phyloP scores from a whole-genome alignment of 805 yeast genomes.

The Jamesozyma spencerorum region DNA sequence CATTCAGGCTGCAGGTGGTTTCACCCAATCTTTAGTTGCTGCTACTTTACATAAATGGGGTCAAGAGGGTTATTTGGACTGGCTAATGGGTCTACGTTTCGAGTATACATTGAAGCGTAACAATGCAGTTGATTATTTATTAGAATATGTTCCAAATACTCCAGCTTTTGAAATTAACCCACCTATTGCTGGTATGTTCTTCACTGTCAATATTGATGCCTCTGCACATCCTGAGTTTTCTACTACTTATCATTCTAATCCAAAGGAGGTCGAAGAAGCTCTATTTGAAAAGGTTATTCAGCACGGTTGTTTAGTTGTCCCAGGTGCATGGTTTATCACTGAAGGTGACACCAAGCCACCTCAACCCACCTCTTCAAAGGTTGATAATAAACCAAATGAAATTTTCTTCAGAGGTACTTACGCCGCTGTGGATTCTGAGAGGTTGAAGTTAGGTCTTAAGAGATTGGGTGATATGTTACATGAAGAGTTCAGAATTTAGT shows the following conservation, averaged over 20 bases:
- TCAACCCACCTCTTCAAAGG: slow-evolving; percentile 39
- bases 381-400: slow-evolving; percentile 35
- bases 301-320: slow-evolving; percentile 62
- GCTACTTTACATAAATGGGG: slow-evolving; percentile 82
- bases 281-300: slow-evolving; percentile 52
- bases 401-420: slow-evolving; percentile 81
- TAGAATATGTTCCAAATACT: slow-evolving; percentile 37
- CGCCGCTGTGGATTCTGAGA: slow-evolving; percentile 72
- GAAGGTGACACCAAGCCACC: slow-evolving; percentile 49
- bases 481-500: slow-evolving; percentile 36
- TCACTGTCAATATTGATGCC: slow-evolving; percentile 65
- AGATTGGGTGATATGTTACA: slow-evolving; percentile 58
- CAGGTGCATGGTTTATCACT: slow-evolving; percentile 74
- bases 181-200: slow-evolving; percentile 85
- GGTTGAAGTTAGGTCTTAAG: slow-evolving; percentile 50
- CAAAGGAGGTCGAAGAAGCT: slow-evolving; percentile 52
- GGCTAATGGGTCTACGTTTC: slow-evolving; percentile 75
- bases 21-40: slow-evolving; percentile 60
- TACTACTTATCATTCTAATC: slow-evolving; percentile 48
- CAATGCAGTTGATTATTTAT: slow-evolving; percentile 68
- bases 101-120: slow-evolving; percentile 87
- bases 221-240: slow-evolving; percentile 68
- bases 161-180: slow-evolving; percentile 35
- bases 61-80: slow-evolving; percentile 76
- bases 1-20: slow-evolving; percentile 74